Conservation (phyloP, 2,329 filamentous ascomycete species). For the Pyrenophora seminiperda region DNA sequence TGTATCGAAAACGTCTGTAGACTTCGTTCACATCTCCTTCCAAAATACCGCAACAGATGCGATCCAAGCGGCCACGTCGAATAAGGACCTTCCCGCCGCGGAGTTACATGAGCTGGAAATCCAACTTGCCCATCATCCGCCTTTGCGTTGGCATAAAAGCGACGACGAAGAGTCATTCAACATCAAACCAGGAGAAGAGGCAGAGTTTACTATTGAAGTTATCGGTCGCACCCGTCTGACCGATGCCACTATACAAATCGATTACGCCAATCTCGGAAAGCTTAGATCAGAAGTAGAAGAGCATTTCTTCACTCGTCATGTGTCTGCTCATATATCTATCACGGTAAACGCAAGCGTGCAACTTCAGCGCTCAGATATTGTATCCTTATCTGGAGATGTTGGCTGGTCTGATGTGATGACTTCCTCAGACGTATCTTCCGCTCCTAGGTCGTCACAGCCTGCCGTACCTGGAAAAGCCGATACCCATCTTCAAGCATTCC, state of each 20-base stretch:
- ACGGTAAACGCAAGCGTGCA: conserved; percentile 94
- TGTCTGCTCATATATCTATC: conserved; percentile 78
- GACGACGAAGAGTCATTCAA: conserved; percentile 53
- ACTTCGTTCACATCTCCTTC: conserved; percentile 86
- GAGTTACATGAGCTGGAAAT: conserved; percentile 88
- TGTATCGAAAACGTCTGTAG: conserved; percentile 70
- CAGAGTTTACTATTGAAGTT: conserved; percentile 81
- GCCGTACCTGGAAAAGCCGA: conserved; percentile 32
- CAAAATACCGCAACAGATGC: conserved; percentile 83
- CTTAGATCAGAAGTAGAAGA: conserved; percentile 69
- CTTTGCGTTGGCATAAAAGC: conserved; percentile 59
- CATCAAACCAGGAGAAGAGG: conserved; percentile 70
- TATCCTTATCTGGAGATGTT: conserved; percentile 72
- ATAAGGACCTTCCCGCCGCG: conserved; percentile 75
- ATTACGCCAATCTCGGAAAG: conserved; percentile 82
- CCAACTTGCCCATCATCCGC: conserved; percentile 73
- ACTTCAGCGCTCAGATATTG: conserved; percentile 76
- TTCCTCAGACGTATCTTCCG: background rate
- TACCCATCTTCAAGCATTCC: conserved; percentile 53
- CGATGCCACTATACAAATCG: conserved; percentile 77
- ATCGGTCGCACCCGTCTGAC: conserved; percentile 85
- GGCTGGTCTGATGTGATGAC: conserved; percentile 60
- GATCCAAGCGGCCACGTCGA: conserved; percentile 74
- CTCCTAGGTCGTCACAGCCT: background rate
- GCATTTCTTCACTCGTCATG: conserved; percentile 81